Evolutionary conservation across 1,284 basidiomycete species (phyloP).

Genomic region (Apiotrichum domesticum): DNA sequence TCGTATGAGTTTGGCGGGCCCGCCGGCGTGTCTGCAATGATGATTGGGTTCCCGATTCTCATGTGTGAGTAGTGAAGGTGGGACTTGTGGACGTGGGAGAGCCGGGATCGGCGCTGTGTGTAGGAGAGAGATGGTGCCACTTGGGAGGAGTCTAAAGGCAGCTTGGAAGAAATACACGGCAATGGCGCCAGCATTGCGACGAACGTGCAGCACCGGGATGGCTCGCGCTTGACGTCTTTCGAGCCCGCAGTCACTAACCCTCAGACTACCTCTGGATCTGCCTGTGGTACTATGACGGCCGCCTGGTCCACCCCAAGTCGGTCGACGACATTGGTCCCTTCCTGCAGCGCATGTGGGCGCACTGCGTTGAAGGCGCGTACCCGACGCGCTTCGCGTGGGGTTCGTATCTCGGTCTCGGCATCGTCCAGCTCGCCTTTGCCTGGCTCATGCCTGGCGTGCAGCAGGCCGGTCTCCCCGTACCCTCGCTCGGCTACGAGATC

Average conservation of each 20-base stretch:
- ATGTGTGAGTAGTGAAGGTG: slow-evolving; percentile 42
- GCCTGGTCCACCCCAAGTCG: slow-evolving; percentile 68
- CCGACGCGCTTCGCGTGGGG: slow-evolving; percentile 83
- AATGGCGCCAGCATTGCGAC: no score
- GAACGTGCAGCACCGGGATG: no score
- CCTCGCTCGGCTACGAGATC: slow-evolving; percentile 83
- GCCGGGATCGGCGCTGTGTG: no score
- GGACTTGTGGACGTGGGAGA: no score
- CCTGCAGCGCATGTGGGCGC: slow-evolving; percentile 72
- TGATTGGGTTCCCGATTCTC: slow-evolving; percentile 75
- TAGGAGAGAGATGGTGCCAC: no score
- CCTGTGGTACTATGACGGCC: slow-evolving; percentile 90
- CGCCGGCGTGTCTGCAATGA: slow-evolving; percentile 83
- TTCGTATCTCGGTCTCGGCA: slow-evolving; percentile 82
- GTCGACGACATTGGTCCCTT: slow-evolving; percentile 72
- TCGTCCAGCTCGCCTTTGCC: slow-evolving; percentile 84
- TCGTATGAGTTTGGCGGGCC: slow-evolving; percentile 96
- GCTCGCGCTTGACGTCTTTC: no score
- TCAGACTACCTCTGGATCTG: slow-evolving; percentile 99
- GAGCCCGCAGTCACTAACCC: no score
- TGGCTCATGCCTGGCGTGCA: slow-evolving; percentile 84
- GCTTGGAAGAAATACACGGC: no score
- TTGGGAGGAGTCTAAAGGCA: no score
- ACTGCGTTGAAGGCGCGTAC: slow-evolving; percentile 79
- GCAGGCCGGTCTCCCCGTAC: slow-evolving; percentile 79